Evolutionary conservation across 352 stramenopile genomes (phyloP).

Genomic region (Thraustochytrium sp.): DNA sequence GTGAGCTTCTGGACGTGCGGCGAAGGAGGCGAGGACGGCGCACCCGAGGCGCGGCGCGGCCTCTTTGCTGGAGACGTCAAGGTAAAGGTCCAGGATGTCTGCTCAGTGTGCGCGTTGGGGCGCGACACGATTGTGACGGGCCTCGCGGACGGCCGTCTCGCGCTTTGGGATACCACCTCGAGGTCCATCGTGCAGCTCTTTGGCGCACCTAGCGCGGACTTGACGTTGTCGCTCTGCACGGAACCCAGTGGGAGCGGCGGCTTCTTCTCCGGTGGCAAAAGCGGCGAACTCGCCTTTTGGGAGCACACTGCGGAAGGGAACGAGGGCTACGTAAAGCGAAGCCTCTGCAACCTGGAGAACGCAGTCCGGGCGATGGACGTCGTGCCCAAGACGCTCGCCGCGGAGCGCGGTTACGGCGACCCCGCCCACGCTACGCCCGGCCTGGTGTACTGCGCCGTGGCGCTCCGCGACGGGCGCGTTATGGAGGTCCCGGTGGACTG

Average conservation of each 20-base stretch:
- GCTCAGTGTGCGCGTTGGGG: background rate
- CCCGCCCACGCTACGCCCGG: background rate
- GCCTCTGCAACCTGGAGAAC: background rate
- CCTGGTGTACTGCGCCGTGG: background rate
- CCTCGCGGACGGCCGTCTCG: background rate
- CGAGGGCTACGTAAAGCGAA: background rate
- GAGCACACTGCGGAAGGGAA: background rate
- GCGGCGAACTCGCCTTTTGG: background rate
- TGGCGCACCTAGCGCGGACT: too few species aligned
- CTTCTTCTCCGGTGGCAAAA: background rate
- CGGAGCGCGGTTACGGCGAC: background rate
- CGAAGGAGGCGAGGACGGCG: background rate
- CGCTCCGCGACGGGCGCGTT: background rate
- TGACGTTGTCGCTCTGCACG: background rate
- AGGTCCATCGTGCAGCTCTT: background rate
- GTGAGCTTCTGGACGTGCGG: conserved; percentile 3
- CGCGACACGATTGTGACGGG: background rate
- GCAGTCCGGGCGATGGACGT: background rate
- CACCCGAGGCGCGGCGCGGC: background rate
- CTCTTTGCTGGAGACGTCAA: background rate
- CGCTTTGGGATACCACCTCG: background rate
- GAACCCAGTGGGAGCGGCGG: background rate
- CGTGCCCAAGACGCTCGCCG: background rate
- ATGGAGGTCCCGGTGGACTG: background rate
- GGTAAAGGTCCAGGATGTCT: background rate